Base-by-base conservation (phyloP, 805 yeast species). In the Kazachstania psychrophila region DNA sequence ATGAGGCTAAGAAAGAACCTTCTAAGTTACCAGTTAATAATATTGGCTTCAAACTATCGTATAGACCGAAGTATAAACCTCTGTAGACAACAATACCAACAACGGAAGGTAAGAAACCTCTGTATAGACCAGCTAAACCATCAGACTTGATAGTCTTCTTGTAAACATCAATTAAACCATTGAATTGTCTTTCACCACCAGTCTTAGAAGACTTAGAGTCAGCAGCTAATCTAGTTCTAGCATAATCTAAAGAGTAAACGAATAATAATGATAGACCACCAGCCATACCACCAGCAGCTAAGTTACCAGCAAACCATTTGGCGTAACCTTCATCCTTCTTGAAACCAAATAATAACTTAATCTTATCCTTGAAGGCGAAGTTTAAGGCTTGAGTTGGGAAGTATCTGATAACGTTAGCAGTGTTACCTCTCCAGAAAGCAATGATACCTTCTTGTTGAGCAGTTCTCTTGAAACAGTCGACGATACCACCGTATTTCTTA, bases 371-470 rank as follows among this genome's bases (percentile, higher is more conserved):
- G 89, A 87, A 88, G 61, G 96, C 96, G 62, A 87, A 88, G 82
- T 87, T 87, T 65, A 87, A 78, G 60, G 96, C 96, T 74, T 87
- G 96, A 68, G 96, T 88, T 69, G 96, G 96, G 94, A 87, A 87
- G 79, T 88, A 87, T 77, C 96, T 84, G 74, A 87, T 80, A 66
- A 87, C 96, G 72, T 87, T 87, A 61, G 96, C 96, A 52, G 96
- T 88, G 88, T 87, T 87, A 78, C 96, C 96, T 82, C 96, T 82
- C 96, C 96, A 87, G 89, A 87, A 86, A 48, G 96, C 71, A 52
- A 70, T 74, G 48, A 83, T 61, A 79, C 96, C 96, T 75, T 87
- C 96, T 55, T 81, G 85, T 56, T 83, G 81, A 51, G 88, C 81
- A 55, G 96, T 88, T 77, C 96, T 83, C 61, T 65, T 77, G 94